Conservation (phyloP, 78 protist species). For the Tieghemostelium lacteum region DNA sequence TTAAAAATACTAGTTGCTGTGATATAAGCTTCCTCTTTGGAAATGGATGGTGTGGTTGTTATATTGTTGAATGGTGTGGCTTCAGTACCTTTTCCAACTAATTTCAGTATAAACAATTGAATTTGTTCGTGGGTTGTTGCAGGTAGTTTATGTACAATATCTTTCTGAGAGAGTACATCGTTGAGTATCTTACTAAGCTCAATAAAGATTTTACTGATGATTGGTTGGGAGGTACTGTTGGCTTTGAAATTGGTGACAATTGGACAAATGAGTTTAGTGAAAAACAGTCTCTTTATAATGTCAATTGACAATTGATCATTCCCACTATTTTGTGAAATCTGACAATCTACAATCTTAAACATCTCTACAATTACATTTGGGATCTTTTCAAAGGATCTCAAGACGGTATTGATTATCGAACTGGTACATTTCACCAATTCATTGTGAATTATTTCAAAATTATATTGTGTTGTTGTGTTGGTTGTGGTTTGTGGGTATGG, state of each 20-base stretch:
- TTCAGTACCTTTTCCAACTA: not conserved
- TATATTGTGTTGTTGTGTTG: not conserved
- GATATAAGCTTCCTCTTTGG: constrained; percentile 42
- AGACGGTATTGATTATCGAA: constrained; percentile 34
- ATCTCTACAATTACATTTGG: constrained; percentile 19
- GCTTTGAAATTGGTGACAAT: constrained; percentile 17
- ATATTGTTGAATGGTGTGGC: not conserved
- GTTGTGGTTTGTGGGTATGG: not conserved
- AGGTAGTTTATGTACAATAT: not conserved
- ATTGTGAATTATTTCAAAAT: not conserved
- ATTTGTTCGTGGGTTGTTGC: constrained; percentile 27
- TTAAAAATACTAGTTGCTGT: not conserved
- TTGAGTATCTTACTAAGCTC: constrained; percentile 21
- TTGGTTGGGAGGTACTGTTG: not conserved
- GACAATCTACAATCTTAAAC: constrained; percentile 17
- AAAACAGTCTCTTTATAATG: constrained; percentile 34
- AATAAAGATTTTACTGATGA: constrained; percentile 5
- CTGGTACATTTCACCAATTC: constrained; percentile 8
- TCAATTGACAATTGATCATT: not conserved
- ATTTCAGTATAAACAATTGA: not conserved
- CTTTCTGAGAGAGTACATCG: constrained; percentile 18
- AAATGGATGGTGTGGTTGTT: not conserved
- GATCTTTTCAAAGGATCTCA: constrained; percentile 41
- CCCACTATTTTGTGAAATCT: constrained; percentile 8
- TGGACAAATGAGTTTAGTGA: constrained; percentile 41